Evolutionary conservation across 805 yeast genomes (phyloP).

Genomic region (Tetrapisispora phaffii): DNA sequence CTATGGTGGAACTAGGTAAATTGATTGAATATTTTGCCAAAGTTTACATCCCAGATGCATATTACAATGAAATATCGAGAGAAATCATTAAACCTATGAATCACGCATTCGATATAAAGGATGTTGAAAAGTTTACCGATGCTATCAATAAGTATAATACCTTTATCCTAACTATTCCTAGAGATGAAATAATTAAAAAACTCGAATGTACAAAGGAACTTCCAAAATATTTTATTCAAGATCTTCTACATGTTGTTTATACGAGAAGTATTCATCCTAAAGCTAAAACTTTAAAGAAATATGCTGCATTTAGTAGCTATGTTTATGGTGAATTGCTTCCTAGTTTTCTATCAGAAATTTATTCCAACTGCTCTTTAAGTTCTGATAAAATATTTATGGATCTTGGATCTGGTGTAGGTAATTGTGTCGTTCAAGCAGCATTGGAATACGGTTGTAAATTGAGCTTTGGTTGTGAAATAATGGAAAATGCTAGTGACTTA

Average conservation of each 20-base stretch:
- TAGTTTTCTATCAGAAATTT: conserved; percentile 56
- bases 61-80: conserved; percentile 5
- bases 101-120: conserved; percentile 18
- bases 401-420: conserved; percentile 91
- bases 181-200: conserved; percentile 25
- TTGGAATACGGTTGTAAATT: conserved; percentile 65
- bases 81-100: conserved; percentile 16
- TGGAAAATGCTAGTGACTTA: conserved; percentile 68
- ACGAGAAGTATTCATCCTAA: conserved; percentile 71
- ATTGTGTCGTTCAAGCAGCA: conserved; percentile 82
- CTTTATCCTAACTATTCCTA: conserved; percentile 31
- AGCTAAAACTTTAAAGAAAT: conserved; percentile 50
- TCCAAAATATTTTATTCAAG: conserved; percentile 38
- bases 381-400: conserved; percentile 62
- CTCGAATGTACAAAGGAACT: conserved; percentile 26
- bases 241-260: conserved; percentile 62
- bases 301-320: conserved; percentile 79
- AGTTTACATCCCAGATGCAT: conserved; percentile 18
- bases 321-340: conserved; percentile 91
- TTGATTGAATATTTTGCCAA: conserved; percentile 20
- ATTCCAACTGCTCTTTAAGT: conserved; percentile 45
- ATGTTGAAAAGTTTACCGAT: conserved; percentile 24
- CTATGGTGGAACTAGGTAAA: conserved; percentile 29
- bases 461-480: conserved; percentile 85
- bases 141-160: conserved; percentile 38